Evolutionary conservation across 2,329 filamentous ascomycete genomes (phyloP), one percentile per base, ranked within the genome.

Genomic region (Epichloe amarillans): DNA sequence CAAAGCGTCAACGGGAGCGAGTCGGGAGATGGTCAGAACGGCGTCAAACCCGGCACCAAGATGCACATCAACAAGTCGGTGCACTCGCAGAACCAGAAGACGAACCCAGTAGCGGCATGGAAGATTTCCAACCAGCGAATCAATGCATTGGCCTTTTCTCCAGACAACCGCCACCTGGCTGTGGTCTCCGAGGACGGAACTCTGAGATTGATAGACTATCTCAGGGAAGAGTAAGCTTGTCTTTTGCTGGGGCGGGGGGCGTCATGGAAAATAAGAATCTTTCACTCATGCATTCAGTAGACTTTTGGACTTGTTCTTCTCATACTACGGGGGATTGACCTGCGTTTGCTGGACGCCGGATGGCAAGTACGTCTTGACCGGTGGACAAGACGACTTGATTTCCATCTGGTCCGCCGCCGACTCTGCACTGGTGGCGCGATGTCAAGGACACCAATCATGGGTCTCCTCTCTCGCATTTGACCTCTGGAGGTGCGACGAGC

Each of bases 331-430:
- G 91, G 91, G 88, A 3, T 76, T 98, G 54, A 86, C 86, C 43
- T 95, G 89, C 62, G 89, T 96, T 2, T 95, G 88, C 69, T 98
- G 93, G 93, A 96, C 91, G 6, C 93, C 93, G 10, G 93, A 98
- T 62, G 90, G 89, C 48, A 91, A 94, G 64, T 98, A 97, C 65
- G 83, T 98, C 48, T 74, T 98, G 17, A 96, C 93, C 0, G 93
- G 93, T 49, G 90, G 93, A 4, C 91, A 97, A 67, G 93, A 98
- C 64, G 93, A 98, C 64, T 73, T 97, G 10, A 86, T 98, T 12
- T 94, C 89, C 0, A 96, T 98, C 58, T 98, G 93, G 93, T 93
- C 84, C 15, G 75, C 95, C 38, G 77, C 82, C 40, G 93, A 97
- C 61, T 82, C 81, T 44, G 80, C 83, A 49, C 82, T 98, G 47